Conservation (phyloP, 2,329 filamentous ascomycete species). For the Apiospora kogelbergensis region DNA sequence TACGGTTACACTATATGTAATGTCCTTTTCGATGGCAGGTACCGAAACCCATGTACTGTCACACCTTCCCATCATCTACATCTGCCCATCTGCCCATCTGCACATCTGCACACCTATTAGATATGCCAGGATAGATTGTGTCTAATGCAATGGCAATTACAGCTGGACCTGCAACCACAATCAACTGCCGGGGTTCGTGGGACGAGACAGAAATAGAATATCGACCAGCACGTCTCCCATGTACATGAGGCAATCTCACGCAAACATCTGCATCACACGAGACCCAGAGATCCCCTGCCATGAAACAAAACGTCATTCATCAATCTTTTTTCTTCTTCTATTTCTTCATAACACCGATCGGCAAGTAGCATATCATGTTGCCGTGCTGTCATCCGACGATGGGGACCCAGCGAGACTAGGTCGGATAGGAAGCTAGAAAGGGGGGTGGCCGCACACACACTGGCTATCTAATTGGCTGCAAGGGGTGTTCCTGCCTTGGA, state of each 20-base stretch:
- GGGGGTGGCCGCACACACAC: background rate
- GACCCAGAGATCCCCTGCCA: background rate
- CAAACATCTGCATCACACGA: background rate
- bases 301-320: background rate
- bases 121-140: conserved; percentile 1
- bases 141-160: background rate
- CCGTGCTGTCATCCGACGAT: conserved; percentile 1
- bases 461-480: background rate
- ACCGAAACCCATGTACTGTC: background rate
- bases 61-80: background rate
- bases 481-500: background rate
- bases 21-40: background rate
- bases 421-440: background rate
- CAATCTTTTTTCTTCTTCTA: background rate
- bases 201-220: background rate
- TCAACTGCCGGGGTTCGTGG: conserved; percentile 2
- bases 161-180: background rate
- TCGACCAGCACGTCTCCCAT: background rate
- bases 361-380: background rate
- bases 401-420: background rate
- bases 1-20: background rate
- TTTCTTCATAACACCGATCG: background rate
- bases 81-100: background rate
- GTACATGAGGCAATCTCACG: background rate
- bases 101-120: background rate